Evolutionary conservation across 768 basidiomycete species (phyloP).

Genomic region (Dictyophora rubrovolvata): DNA sequence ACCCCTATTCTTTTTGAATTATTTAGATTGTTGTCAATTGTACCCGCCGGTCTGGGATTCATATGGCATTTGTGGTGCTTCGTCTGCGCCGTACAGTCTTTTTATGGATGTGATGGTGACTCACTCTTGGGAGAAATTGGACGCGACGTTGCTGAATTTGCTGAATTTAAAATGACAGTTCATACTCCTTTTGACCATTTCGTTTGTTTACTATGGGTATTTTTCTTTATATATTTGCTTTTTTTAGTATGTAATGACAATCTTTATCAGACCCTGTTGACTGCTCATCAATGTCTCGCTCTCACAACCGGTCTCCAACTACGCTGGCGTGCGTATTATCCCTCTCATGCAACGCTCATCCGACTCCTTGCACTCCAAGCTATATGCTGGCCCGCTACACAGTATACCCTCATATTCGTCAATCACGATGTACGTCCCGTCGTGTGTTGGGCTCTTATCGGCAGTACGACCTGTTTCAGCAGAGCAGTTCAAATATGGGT

Average conservation of each 20-base stretch:
- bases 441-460: conserved; percentile 85
- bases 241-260: neutral
- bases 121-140: too few relatives aligned
- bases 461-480: conserved; percentile 76
- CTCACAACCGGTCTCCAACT: conserved; percentile 83
- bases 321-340: conserved; percentile 88
- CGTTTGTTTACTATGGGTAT: conserved; percentile 64
- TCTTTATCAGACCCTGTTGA: conserved; percentile 52
- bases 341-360: conserved; percentile 78
- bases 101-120: too few relatives aligned
- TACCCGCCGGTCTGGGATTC: conserved; percentile 61
- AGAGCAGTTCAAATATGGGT: conserved; percentile 91
- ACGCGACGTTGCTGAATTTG: neutral
- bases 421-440: conserved; percentile 63
- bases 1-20: conserved; percentile 60
- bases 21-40: conserved; percentile 58
- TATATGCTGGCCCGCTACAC: conserved; percentile 94
- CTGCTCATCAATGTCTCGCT: conserved; percentile 80
- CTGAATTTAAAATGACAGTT: neutral
- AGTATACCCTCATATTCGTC: conserved; percentile 69
- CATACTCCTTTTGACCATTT: conserved; percentile 46
- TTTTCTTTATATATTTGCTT: conserved; percentile 14
- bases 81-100: conserved; percentile 26
- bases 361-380: conserved; percentile 88
- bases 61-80: conserved; percentile 51